These are phyloP conservation scores for Roridomyces roridus DNA, from an alignment of 768 basidiomycete species.

Conservation along the genomic window DNA sequence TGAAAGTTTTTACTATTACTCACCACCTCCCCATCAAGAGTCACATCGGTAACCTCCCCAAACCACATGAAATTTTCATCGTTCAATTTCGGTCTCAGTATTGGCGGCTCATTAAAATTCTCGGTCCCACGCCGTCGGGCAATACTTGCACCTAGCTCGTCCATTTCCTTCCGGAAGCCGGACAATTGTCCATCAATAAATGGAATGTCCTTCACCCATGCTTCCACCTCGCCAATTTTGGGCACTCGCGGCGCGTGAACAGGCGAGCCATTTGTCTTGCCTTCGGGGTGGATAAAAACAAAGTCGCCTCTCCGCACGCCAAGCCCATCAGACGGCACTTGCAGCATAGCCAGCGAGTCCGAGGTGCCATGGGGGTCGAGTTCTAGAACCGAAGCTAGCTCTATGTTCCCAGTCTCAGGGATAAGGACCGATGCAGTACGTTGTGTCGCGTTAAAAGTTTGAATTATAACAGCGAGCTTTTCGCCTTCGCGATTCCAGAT, in stretches of 20 bases:
- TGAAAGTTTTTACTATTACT: slow-evolving; percentile 30
- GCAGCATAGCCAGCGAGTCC: slow-evolving; percentile 51
- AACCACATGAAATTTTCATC: slow-evolving; percentile 72
- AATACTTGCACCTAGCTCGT: slow-evolving; percentile 65
- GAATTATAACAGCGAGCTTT: slow-evolving; percentile 73
- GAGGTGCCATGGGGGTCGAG: slow-evolving; percentile 83
- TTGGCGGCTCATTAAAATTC: slow-evolving; percentile 43
- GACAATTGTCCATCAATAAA: slow-evolving; percentile 55
- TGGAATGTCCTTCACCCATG: slow-evolving; percentile 74
- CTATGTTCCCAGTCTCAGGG: slow-evolving; percentile 55
- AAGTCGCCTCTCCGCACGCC: slow-evolving; percentile 86
- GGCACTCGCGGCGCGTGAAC: slow-evolving; percentile 74
- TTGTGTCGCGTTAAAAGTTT: slow-evolving; percentile 73
- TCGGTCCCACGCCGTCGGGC: slow-evolving; percentile 53
- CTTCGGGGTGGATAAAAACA: slow-evolving; percentile 78
- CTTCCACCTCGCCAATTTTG: slow-evolving; percentile 82
- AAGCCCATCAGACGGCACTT: slow-evolving; percentile 59
- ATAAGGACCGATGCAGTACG: slow-evolving; percentile 74
- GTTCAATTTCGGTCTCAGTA: slow-evolving; percentile 46
- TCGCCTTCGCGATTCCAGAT: slow-evolving; percentile 80
- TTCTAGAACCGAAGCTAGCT: slow-evolving; percentile 84
- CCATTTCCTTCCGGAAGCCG: slow-evolving; percentile 79
- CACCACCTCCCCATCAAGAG: slow-evolving; percentile 3
- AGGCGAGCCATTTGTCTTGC: slow-evolving; percentile 73
- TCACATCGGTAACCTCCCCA: slow-evolving; percentile 81